These are phyloP conservation scores for Pontederia crassipes DNA, from an alignment of 176 grass and related monocot genomes.

Conservation along the genomic window DNA sequence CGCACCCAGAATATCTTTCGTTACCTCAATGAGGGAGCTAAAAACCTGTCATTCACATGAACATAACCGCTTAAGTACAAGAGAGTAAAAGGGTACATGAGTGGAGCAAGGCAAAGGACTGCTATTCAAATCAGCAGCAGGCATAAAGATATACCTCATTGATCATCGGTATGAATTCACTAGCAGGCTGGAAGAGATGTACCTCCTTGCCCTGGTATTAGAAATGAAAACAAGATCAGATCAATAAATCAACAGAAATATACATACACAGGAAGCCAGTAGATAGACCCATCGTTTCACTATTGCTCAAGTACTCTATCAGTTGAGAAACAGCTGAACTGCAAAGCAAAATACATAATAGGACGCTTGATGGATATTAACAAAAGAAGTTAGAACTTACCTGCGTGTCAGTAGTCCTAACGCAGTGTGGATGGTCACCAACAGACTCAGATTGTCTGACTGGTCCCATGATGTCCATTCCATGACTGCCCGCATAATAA, in stretches of 20 bases:
- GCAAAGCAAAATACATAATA: too few relatives aligned
- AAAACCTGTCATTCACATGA: slow-evolving; percentile 38
- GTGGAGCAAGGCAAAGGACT: background rate
- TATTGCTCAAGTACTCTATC: too few relatives aligned
- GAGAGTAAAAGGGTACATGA: background rate
- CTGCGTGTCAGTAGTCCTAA: slow-evolving; percentile 23
- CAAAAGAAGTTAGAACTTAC: background rate
- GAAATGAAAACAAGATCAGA: background rate
- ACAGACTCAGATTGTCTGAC: slow-evolving; percentile 25
- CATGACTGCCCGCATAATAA: slow-evolving; percentile 94
- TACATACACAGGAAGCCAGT: background rate
- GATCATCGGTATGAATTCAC: slow-evolving; percentile 83
- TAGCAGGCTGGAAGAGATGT: slow-evolving; percentile 84
- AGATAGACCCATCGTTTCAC: too few relatives aligned
- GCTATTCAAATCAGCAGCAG: too few relatives aligned
- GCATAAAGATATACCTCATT: slow-evolving; percentile 51
- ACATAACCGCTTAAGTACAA: background rate
- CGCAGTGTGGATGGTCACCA: background rate
- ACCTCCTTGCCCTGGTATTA: slow-evolving; percentile 39
- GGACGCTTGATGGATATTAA: background rate
- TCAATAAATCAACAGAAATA: background rate
- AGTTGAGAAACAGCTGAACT: background rate
- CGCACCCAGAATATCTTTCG: slow-evolving; percentile 46
- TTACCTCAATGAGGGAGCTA: slow-evolving; percentile 49
- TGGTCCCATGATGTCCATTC: slow-evolving; percentile 84